These are phyloP conservation scores for Sporothrix phasma DNA, from an alignment of 2,329 filamentous ascomycete genomes.

Conservation along the genomic window DNA sequence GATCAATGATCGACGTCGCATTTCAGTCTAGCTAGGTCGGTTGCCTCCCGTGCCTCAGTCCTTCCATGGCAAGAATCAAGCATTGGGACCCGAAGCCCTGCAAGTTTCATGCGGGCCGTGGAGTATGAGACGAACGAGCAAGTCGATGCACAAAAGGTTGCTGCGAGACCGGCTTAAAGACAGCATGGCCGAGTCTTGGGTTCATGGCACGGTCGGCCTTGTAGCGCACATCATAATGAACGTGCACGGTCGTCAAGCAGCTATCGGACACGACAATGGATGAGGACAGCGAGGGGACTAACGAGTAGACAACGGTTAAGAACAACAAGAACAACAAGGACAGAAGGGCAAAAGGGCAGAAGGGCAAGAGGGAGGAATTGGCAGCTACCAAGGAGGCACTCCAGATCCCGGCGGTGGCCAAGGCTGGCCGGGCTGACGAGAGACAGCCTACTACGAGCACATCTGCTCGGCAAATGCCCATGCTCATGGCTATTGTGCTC, in stretches of 20 bases:
- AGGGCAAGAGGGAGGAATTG: background rate
- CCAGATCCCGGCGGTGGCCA: background rate
- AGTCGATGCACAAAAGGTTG: background rate
- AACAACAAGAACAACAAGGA: too few species aligned
- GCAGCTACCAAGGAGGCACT: background rate
- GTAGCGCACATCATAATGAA: background rate
- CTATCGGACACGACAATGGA: too few species aligned
- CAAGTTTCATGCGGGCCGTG: background rate
- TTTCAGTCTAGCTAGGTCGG: background rate
- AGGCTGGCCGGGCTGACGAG: background rate
- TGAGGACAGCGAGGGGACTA: too few species aligned
- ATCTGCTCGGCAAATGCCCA: conserved; percentile 20
- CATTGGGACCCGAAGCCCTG: background rate
- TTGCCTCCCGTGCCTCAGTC: background rate
- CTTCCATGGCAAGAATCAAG: background rate
- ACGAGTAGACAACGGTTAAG: too few species aligned
- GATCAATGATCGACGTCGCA: background rate
- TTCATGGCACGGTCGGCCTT: conserved; percentile 1
- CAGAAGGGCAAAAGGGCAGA: background rate
- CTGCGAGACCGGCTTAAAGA: background rate
- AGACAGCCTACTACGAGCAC: background rate
- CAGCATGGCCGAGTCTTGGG: background rate
- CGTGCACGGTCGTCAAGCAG: background rate
- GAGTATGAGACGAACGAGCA: background rate
- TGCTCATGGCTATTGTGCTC: conserved; percentile 14